Conservation (phyloP, 768 basidiomycete genomes). For the Pulveroboletus sp. region DNA sequence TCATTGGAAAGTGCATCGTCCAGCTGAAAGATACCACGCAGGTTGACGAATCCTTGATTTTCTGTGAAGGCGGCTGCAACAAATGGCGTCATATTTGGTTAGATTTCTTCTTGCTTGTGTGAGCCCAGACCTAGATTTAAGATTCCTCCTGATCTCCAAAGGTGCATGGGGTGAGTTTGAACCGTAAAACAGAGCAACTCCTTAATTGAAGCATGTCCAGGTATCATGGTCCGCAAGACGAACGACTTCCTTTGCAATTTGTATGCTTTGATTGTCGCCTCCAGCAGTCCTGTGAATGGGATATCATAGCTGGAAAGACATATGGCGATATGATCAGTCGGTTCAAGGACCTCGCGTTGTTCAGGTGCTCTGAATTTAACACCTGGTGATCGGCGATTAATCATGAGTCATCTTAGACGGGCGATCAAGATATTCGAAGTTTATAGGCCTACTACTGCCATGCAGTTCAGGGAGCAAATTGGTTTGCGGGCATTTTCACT, state of each 20-base stretch:
- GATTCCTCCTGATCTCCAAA: slow-evolving; percentile 2
- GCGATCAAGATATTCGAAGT: slow-evolving; percentile 69
- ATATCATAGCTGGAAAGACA: slow-evolving; percentile 57
- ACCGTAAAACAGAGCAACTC: neutral
- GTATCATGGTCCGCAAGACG: slow-evolving; percentile 60
- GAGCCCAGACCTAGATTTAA: neutral
- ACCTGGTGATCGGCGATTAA: neutral
- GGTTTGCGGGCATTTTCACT: slow-evolving; percentile 40
- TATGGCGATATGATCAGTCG: slow-evolving; percentile 57
- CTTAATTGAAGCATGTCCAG: slow-evolving; percentile 30
- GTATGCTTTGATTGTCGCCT: slow-evolving; percentile 78
- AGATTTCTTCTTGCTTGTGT: slow-evolving; percentile 15
- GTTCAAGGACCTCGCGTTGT: slow-evolving; percentile 67
- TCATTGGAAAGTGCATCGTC: neutral
- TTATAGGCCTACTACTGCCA: slow-evolving; percentile 39
- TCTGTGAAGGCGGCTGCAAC: slow-evolving; percentile 72
- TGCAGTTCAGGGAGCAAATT: slow-evolving; percentile 58
- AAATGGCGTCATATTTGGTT: slow-evolving; percentile 80
- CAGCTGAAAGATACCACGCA: slow-evolving; percentile 23
- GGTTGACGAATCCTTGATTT: slow-evolving; percentile 54
- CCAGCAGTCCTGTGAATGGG: slow-evolving; percentile 64
- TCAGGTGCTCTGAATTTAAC: slow-evolving; percentile 47
- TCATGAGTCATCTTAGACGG: slow-evolving; percentile 39
- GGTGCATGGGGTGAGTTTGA: slow-evolving; percentile 39
- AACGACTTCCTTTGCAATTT: slow-evolving; percentile 58